Evolutionary conservation across 1,139 yeast genomes (phyloP), one percentile per base, ranked within the genome.

Genomic region (Trichomonascaceae sp.): DNA sequence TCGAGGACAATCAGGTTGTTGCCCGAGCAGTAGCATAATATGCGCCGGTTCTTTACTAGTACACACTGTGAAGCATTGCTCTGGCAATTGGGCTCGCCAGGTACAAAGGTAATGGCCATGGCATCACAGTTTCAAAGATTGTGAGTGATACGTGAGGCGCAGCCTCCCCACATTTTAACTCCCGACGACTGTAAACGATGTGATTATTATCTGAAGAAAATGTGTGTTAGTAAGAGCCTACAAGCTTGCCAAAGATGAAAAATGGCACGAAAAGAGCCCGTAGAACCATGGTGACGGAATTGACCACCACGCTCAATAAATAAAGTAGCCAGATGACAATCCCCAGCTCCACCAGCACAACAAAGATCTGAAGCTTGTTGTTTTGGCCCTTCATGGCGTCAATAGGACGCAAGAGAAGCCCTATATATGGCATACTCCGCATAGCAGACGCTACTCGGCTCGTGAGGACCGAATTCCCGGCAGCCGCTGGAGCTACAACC

Each of bases 11-110:
- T 78, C 45, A 87, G 59, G 52, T 84, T 85, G 57, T 85, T 84
- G 1, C 95, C 96, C 2, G 95, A 81, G 36, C 89, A 81, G 51
- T 87, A 87, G 0, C 75, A 77, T 17, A 80, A 59, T 5, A 85
- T 57, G 37, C 75, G 69, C 41, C 72, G 74, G 15, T 65, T 65
- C 39, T 74, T 74, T 94, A 95, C 85, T 36, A 61, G 58, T 4
- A 67, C 69, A 44, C 77, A 80, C 38, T 73, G 65, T 16, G 74
- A 69, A 1, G 84, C 64, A 42, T 70, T 68, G 9, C 62, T 60
- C 2, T 69, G 56, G 30, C 64, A 57, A 51, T 76, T 79, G 23
- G 89, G 93, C 50, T 81, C 82, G 1, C 96, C 96, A 2, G 95
- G 95, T 26, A 81, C 69, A 51, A 79, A 80, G 40, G 73, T 48